These are phyloP conservation scores for Saccharomyces hybrid DNA, from an alignment of 1,139 yeast genomes.

Conservation along the genomic window DNA sequence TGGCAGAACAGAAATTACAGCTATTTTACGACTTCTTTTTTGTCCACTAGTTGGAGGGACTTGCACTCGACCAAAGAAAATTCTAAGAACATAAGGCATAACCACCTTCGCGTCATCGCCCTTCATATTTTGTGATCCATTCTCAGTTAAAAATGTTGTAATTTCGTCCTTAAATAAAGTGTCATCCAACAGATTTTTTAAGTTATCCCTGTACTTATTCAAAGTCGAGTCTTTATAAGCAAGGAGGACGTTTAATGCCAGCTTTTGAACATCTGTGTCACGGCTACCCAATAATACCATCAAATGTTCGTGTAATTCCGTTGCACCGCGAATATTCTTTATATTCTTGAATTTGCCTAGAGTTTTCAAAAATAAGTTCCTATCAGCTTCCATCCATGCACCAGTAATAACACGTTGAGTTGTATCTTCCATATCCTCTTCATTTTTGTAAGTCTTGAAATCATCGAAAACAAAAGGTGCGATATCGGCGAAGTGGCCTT, in stretches of 20 bases:
- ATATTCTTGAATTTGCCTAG: constrained; percentile 62
- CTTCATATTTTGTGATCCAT: constrained; percentile 52
- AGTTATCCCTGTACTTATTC: constrained; percentile 62
- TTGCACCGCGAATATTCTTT: constrained; percentile 44
- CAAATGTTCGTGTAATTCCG: constrained; percentile 47
- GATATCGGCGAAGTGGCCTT: constrained; percentile 47
- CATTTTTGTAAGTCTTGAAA: constrained; percentile 23
- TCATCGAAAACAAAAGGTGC: constrained; percentile 47
- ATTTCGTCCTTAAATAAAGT: constrained; percentile 80
- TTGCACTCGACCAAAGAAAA: constrained; percentile 83
- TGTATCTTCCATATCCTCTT: constrained; percentile 23
- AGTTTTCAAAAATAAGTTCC: constrained; percentile 50
- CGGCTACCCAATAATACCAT: constrained; percentile 57
- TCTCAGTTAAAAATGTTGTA: constrained; percentile 48
- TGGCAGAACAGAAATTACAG: constrained; percentile 67
- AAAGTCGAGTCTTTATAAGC: constrained; percentile 54
- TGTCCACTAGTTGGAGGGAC: constrained; percentile 50
- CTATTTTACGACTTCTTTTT: constrained; percentile 65
- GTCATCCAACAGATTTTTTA: constrained; percentile 73
- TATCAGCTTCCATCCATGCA: constrained; percentile 56
- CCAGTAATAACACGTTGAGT: constrained; percentile 15
- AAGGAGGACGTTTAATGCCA: constrained; percentile 66
- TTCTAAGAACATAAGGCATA: constrained; percentile 68
- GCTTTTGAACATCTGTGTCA: constrained; percentile 54
- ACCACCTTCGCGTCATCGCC: constrained; percentile 48